Evolutionary conservation across 78 protist species (phyloP), one percentile per base, ranked within the genome.

Genomic region (Corallochytrium limacisporum): DNA sequence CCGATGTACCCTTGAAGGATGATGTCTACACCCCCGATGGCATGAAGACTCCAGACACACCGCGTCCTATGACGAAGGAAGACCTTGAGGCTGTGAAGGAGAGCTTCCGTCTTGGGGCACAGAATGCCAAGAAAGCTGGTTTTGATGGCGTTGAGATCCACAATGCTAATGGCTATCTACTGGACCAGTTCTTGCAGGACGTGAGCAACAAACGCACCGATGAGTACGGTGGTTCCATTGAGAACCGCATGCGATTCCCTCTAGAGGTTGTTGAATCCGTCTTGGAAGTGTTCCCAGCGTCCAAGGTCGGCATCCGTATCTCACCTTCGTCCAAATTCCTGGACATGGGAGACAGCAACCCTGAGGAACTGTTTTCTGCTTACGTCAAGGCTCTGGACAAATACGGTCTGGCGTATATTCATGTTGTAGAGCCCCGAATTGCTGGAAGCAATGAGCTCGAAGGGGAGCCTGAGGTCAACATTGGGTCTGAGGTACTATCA

Each of bases 71-170:
- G 57, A 68, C 85, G 12, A 10, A 39, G 28, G 74, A 63, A 16
- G 86, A 89, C n/a, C 83, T 89, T 29, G n/a, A n/a, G n/a, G n/a
- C n/a, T n/a, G n/a, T n/a, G n/a, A n/a, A n/a, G n/a, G n/a, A n/a
- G n/a, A n/a, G n/a, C n/a, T n/a, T n/a, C n/a, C n/a, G n/a, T n/a
- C 50, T 39, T 12, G 81, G 88, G 2, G 85, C 91, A 0, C 43
- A 29, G 37, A 55, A 74, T 26, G 55, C 79, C 16, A 50, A 43
- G 31, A 50, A 60, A 31, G 87, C 88, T 8, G 95, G 95, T 4
- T 83, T 86, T 49, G 95, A 86, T 43, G 86, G 84, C 28, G 78
- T 91, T 15, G 89, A 91, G 72, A 65, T 91, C 37, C 95, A 91
- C 70, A 75, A 59, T 18, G 95, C 95, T 35, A 83, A 90, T 69